These are phyloP conservation scores for Aspergillus texensis DNA, from an alignment of 2,329 filamentous ascomycete species.

Conservation along the genomic window DNA sequence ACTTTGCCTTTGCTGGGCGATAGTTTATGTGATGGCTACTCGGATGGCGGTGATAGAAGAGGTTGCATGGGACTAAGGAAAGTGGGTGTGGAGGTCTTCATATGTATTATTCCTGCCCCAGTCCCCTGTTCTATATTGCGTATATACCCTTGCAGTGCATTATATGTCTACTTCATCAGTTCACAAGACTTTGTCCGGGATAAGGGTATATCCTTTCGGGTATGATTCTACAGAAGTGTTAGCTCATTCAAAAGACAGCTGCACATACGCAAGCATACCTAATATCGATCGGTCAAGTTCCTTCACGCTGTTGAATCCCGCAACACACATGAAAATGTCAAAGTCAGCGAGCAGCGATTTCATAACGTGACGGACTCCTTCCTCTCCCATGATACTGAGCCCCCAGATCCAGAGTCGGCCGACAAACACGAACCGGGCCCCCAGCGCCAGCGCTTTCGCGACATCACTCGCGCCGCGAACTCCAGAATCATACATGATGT, in stretches of 20 bases:
- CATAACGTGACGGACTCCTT: constrained; percentile 64
- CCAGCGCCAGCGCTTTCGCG: constrained; percentile 63
- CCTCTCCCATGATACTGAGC: constrained; percentile 61
- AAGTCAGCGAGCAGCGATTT: constrained; percentile 64
- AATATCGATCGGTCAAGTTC: constrained; percentile 53
- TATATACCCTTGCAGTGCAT: background rate
- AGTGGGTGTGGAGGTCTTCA: too few species aligned
- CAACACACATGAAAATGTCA: constrained; percentile 64
- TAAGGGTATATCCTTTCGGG: constrained; percentile 45
- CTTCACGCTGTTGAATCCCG: constrained; percentile 56
- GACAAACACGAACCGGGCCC: constrained; percentile 65
- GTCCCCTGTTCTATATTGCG: background rate
- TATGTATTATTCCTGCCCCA: too few species aligned
- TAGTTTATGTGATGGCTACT: too few species aligned
- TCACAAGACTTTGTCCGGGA: constrained; percentile 35
- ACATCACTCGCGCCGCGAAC: constrained; percentile 60
- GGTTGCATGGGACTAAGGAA: too few species aligned
- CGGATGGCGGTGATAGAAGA: too few species aligned
- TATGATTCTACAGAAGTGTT: constrained; percentile 39
- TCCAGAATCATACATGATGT: constrained; percentile 65
- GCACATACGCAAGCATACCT: constrained; percentile 23
- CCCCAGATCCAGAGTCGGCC: constrained; percentile 65
- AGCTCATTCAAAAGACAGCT: background rate
- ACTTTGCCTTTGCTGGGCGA: too few species aligned
- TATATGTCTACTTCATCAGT: background rate